These are phyloP conservation scores for Gossypium ekmanianum DNA, from an alignment of 345 rosid species.

Conservation along the genomic window DNA sequence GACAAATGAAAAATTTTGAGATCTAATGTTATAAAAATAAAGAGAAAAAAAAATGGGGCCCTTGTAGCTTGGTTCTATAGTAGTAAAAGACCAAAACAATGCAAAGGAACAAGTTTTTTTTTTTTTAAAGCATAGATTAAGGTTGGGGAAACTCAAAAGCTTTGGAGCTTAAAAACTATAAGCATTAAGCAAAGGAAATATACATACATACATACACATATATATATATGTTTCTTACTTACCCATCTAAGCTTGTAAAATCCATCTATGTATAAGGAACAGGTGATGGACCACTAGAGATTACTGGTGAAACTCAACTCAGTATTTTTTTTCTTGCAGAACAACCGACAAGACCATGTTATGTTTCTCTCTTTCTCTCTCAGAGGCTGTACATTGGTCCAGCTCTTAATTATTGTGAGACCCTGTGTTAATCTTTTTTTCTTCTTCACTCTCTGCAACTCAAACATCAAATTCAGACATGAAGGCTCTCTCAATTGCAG, in stretches of 20 bases:
- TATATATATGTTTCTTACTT: slow-evolving; percentile 24
- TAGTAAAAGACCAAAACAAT: neutral
- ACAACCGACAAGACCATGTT: slow-evolving; percentile 43
- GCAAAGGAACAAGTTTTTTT: neutral
- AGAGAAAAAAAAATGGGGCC: slow-evolving; percentile 19
- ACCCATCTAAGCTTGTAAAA: slow-evolving; percentile 27
- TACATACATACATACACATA: too few relatives aligned
- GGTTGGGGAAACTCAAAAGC: neutral
- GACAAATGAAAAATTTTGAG: neutral
- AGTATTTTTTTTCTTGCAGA: slow-evolving; percentile 4
- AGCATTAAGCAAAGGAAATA: too few relatives aligned
- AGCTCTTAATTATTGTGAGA: slow-evolving; percentile 32
- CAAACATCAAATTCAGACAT: neutral
- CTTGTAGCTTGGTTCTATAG: neutral
- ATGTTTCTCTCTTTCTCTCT: slow-evolving; percentile 25
- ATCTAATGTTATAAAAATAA: neutral
- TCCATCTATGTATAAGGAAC: slow-evolving; percentile 23
- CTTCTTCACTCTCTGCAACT: slow-evolving; percentile 2
- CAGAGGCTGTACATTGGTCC: slow-evolving; percentile 44
- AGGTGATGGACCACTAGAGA: slow-evolving; percentile 8
- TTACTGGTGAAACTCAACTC: slow-evolving; percentile 1
- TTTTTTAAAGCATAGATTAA: neutral
- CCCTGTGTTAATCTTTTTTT: neutral
- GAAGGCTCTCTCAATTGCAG: neutral
- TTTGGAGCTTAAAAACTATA: neutral